A percentile compares a stretch with the other conserved stretches of the same genome.
These are phyloP conservation scores for Cryptosporidium ryanae DNA, from an alignment of 169 alveolate species.

Conservation along the genomic window DNA sequence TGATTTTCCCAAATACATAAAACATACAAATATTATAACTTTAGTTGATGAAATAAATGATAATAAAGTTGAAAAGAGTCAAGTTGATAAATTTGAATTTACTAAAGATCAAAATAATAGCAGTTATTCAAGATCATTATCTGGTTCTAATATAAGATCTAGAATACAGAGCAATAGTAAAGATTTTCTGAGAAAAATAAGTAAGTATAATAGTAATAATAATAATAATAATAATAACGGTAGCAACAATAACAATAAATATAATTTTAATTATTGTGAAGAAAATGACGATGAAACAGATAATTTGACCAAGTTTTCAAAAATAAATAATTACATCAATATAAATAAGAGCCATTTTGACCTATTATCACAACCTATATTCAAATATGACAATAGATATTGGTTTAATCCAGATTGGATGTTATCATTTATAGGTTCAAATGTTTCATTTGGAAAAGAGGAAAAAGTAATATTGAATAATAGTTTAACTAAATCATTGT, in stretches of 20 bases:
- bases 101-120: neutral
- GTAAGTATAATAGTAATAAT: neutral
- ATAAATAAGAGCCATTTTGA: neutral
- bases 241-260: neutral
- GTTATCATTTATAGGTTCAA: neutral
- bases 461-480: neutral
- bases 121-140: neutral
- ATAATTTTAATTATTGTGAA: neutral
- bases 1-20: slow-evolving; percentile 18
- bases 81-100: neutral
- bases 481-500: too few species aligned
- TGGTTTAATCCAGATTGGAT: slow-evolving; percentile 67
- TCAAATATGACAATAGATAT: neutral
- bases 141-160: slow-evolving; percentile 29
- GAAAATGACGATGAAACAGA: slow-evolving; percentile 19
- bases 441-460: neutral
- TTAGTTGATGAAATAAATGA: slow-evolving; percentile 1
- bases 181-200: slow-evolving; percentile 38
- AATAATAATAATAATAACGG: neutral
- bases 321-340: slow-evolving; percentile 5
- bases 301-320: slow-evolving; percentile 14
- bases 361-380: slow-evolving; percentile 23
- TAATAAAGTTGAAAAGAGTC: neutral
- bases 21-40: slow-evolving; percentile 1
- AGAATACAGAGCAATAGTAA: slow-evolving; percentile 46